Conservation (phyloP, 2,329 filamentous ascomycete species). For the Nannizziopsis arthrosporioides region DNA sequence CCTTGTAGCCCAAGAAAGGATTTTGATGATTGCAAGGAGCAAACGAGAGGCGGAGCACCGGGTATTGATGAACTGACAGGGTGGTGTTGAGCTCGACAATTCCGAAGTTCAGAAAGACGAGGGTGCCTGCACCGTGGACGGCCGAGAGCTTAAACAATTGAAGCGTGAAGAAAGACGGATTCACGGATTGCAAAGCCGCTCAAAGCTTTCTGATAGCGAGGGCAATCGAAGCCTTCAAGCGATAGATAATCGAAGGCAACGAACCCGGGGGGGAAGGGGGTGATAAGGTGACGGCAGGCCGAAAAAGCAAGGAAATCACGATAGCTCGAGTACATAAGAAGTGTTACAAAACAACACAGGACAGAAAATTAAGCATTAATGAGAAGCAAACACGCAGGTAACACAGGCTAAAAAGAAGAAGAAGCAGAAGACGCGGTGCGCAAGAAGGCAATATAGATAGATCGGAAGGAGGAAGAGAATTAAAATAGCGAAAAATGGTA, state of each 20-base stretch:
- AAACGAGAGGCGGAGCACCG: neutral
- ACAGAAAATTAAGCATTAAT: neutral
- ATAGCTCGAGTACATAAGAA: constrained; percentile 4
- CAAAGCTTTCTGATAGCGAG: neutral
- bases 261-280: neutral
- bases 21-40: neutral
- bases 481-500: neutral
- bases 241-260: neutral
- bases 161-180: neutral
- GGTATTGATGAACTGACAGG: neutral
- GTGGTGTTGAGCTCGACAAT: no score
- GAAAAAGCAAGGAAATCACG: constrained; percentile 4
- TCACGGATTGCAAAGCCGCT: neutral
- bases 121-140: constrained; percentile 7
- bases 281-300: neutral
- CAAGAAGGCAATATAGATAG: neutral
- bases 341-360: constrained; percentile 4
- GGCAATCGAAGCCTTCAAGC: neutral
- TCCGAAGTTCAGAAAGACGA: no score
- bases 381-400: neutral
- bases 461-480: neutral
- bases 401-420: constrained; percentile 3
- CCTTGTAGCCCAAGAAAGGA: no score
- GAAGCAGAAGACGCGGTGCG: neutral
- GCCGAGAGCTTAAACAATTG: neutral